Evolutionary conservation across 2,329 filamentous ascomycete genomes (phyloP).

Genomic region (Fusarium anthophilum): DNA sequence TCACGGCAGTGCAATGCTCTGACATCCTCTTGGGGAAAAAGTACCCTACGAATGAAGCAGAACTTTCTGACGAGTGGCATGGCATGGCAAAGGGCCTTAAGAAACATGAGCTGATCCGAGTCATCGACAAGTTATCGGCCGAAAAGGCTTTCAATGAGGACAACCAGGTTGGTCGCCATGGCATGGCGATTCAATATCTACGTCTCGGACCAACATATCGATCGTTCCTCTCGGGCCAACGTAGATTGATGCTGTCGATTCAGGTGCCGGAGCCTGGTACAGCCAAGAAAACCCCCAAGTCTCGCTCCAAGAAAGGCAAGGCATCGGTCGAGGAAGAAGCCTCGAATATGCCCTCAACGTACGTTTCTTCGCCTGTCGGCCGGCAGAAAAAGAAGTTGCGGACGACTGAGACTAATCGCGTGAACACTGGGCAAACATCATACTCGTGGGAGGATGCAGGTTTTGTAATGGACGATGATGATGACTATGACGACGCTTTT

Average conservation of each 20-base stretch:
- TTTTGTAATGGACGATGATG: conserved; percentile 58
- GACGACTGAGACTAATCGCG: conserved; percentile 44
- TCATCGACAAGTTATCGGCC: conserved; percentile 80
- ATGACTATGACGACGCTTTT: conserved; percentile 54
- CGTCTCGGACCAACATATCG: conserved; percentile 55
- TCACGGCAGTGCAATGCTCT: conserved; percentile 83
- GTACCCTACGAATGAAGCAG: conserved; percentile 65
- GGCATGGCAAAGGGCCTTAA: conserved; percentile 76
- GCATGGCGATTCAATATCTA: conserved; percentile 81
- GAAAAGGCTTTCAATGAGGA: conserved; percentile 79
- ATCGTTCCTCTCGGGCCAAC: conserved; percentile 55
- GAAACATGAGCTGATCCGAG: conserved; percentile 79
- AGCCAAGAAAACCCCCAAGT: conserved; percentile 44
- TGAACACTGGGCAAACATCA: conserved; percentile 53
- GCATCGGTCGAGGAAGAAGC: conserved; percentile 49
- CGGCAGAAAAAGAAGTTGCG: conserved; percentile 44
- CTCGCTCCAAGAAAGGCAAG: conserved; percentile 49
- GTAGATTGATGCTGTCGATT: conserved; percentile 57
- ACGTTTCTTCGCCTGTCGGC: conserved; percentile 64
- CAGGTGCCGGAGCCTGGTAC: conserved; percentile 49
- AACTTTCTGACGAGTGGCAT: conserved; percentile 66
- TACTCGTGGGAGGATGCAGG: conserved; percentile 53
- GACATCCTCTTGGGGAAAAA: conserved; percentile 82
- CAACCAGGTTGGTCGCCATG: conserved; percentile 60
- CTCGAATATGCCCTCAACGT: conserved; percentile 55